Percentiles rank a stretch among this genome's conserved stretches.
Evolutionary conservation across 441 rosid species (phyloP).

Genomic region (Eruca vesicaria): DNA sequence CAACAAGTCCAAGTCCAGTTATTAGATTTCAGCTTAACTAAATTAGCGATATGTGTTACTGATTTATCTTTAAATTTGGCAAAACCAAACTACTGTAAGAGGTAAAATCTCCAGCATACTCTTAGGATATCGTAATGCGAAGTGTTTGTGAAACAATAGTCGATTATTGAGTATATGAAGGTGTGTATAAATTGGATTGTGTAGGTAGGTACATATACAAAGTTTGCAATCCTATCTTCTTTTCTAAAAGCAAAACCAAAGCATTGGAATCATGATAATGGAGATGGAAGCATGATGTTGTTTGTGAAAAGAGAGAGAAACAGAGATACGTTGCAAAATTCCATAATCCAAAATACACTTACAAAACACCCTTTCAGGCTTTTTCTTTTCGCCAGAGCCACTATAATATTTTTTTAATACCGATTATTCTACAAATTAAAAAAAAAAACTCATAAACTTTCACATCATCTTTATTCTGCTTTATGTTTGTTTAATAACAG

Average conservation of each 20-base stretch:
- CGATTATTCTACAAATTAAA: neutral
- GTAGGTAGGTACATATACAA: neutral
- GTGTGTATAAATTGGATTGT: neutral
- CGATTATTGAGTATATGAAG: neutral
- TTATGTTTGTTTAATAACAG: neutral
- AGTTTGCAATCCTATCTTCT: neutral
- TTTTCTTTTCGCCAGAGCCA: constrained; percentile 1
- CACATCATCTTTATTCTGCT: neutral
- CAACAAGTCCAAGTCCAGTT: neutral
- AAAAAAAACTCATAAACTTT: neutral
- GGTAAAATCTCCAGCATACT: neutral
- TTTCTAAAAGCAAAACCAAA: neutral
- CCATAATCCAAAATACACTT: constrained; percentile 7
- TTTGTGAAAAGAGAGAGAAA: constrained; percentile 21
- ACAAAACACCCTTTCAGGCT: neutral
- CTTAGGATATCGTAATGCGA: neutral
- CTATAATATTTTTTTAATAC: neutral
- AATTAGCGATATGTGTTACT: neutral
- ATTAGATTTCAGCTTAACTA: neutral
- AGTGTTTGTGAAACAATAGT: neutral
- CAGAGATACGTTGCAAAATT: neutral
- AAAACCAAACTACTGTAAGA: neutral
- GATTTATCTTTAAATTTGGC: constrained; percentile 1
- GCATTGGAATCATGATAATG: constrained; percentile 9
- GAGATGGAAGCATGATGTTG: constrained; percentile 22